A percentile compares a stretch with the other conserved stretches of the same genome.
Evolutionary conservation across 768 basidiomycete species (phyloP).

Genomic region (Pulveroboletus sp.): DNA sequence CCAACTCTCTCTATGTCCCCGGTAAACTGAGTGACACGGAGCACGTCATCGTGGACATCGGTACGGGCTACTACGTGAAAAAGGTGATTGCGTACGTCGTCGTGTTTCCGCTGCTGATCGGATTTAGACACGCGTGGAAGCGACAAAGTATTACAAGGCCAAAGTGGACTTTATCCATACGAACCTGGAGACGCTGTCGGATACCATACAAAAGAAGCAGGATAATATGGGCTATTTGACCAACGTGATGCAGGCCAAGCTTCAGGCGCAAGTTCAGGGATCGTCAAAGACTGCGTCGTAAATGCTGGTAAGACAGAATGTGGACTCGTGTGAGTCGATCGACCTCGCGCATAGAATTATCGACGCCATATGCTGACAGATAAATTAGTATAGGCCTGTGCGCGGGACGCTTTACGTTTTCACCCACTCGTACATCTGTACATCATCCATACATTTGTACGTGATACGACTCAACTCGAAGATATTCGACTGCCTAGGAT

Average conservation of each 20-base stretch:
- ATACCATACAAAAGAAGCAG: slow-evolving; percentile 87
- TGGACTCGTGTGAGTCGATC: too few species aligned
- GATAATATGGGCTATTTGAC: slow-evolving; percentile 80
- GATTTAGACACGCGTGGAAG: slow-evolving; percentile 75
- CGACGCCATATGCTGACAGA: slow-evolving; percentile 1
- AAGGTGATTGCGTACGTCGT: slow-evolving; percentile 56
- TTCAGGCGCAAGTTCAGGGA: slow-evolving; percentile 30
- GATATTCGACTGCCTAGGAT: background rate
- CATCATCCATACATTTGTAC: too few species aligned
- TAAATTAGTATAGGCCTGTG: background rate
- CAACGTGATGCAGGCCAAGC: slow-evolving; percentile 67
- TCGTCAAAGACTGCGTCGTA: slow-evolving; percentile 21
- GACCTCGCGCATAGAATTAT: too few species aligned
- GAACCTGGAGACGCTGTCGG: slow-evolving; percentile 85
- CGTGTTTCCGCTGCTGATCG: slow-evolving; percentile 1
- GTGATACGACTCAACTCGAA: too few species aligned
- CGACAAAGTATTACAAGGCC: slow-evolving; percentile 72
- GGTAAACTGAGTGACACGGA: slow-evolving; percentile 82
- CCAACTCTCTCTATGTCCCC: slow-evolving; percentile 93
- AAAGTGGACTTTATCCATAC: slow-evolving; percentile 81
- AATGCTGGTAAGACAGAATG: slow-evolving; percentile 1
- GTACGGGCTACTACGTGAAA: slow-evolving; percentile 94
- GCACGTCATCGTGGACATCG: slow-evolving; percentile 91
- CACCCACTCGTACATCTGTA: too few species aligned
- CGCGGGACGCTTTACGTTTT: background rate